Base-by-base conservation (phyloP, 179 eudicot genomes). In the Drosera spatulata region DNA sequence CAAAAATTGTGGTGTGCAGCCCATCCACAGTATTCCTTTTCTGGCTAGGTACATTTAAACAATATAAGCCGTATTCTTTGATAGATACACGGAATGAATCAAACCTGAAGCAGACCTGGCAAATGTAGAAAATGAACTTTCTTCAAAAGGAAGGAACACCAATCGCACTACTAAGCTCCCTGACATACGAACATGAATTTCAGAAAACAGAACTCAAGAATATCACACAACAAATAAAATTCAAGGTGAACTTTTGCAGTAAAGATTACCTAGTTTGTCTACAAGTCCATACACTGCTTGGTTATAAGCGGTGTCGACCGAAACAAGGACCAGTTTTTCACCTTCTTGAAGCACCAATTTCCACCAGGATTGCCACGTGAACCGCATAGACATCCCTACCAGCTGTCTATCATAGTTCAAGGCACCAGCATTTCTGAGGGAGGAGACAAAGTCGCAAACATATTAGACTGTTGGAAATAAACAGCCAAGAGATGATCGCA, bases 41-140 rank as follows among this genome's bases (percentile, higher is more conserved):
- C 33, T 22, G 33, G 33, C 33, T 22, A 22, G 33, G 41, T 22
- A 22, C 33, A 56, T 58, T 42, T 61, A 62, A 61, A 52, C 14
- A 43, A 48, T 6, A 57, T 22, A 10, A 63, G 60, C 38, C 37
- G 37, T 7, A n/a, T 37, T 12, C 10, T 22, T 22, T 61, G 43
- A 68, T 45, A 40, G 53, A 61, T 64, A 15, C 53, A 67, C 45
- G 48, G 62, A 61, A 61, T 69, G 75, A 65, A 53, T 52, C 70
- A 70, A 78, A 94, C 99, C 99, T 94, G 99, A 77, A 67, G 99
- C 91, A 64, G 81, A 90, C 86, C 90, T 90, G 74, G 99, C 99
- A 87, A 94, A 94, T 50, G 82, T 83, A 53, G 82, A 77, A 80
- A 81, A 94, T 9, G 99, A 87, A 71, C 97, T 94, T 79, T 94